phyloP scores from a whole-genome alignment of 169 alveolate species.

The Eimeria maxima region DNA sequence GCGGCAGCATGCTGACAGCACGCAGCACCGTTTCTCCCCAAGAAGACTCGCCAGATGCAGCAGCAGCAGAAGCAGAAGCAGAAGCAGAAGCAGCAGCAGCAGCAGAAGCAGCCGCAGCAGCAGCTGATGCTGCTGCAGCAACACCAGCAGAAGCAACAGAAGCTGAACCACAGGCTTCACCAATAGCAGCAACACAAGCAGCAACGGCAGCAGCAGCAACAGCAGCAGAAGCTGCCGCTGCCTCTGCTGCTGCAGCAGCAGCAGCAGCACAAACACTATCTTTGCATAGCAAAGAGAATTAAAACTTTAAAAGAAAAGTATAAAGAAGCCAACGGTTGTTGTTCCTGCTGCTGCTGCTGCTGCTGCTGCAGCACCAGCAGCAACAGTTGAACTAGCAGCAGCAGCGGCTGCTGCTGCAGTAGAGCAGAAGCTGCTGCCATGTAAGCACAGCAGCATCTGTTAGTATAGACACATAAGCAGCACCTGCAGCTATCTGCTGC shows the following conservation, averaged over 20 bases:
- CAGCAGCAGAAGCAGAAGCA: not conserved
- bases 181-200: not conserved
- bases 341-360: constrained; percentile 14
- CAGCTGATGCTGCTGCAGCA: not conserved
- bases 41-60: not conserved
- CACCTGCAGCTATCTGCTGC: not conserved
- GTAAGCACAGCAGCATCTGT: not conserved
- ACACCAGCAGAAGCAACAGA: not conserved
- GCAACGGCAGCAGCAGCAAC: not conserved
- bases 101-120: not conserved
- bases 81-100: not conserved
- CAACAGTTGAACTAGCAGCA: constrained; percentile 10
- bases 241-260: not conserved
- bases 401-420: not conserved
- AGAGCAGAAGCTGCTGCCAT: constrained; percentile 27
- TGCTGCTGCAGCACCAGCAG: not conserved
- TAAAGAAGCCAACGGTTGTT: not conserved
- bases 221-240: not conserved
- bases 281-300: too few relatives aligned
- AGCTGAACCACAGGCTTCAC: not conserved
- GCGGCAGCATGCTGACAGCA: too few relatives aligned
- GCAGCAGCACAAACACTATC: constrained; percentile 5
- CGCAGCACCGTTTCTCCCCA: too few relatives aligned
- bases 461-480: not conserved
- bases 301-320: too few relatives aligned